Conservation (phyloP, 371 early-diverging fungal genomes). For the Mucor sp. region DNA sequence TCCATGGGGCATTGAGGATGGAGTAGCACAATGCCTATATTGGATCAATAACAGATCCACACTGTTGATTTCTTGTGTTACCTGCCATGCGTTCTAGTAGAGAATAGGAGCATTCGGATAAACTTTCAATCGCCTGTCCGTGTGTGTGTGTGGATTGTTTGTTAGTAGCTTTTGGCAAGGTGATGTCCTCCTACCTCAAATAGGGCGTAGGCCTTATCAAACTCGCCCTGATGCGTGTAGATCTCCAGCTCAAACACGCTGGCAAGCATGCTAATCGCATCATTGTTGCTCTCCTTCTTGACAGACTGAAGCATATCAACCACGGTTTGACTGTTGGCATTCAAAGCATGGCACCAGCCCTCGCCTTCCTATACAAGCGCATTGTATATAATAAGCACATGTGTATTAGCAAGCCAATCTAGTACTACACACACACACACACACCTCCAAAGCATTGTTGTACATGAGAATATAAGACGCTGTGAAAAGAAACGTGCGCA, state of each 20-base stretch:
- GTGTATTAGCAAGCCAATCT: not conserved
- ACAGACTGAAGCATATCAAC: not conserved
- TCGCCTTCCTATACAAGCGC: not conserved
- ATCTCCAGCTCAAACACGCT: constrained; percentile 13
- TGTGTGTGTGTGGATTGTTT: not conserved
- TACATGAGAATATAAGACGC: not conserved
- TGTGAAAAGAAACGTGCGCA: constrained; percentile 1
- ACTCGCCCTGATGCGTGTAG: not conserved
- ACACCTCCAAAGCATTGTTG: not conserved
- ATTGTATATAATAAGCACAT: not conserved
- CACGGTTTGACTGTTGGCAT: not conserved
- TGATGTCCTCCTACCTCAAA: constrained; percentile 12
- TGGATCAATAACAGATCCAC: not conserved
- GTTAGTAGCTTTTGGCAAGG: not conserved
- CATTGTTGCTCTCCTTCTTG: not conserved
- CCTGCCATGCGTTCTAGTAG: constrained; percentile 18
- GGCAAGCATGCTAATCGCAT: not conserved
- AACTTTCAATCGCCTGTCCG: not conserved
- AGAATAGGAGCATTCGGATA: constrained; percentile 4
- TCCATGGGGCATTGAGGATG: constrained; percentile 10
- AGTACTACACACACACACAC: no score
- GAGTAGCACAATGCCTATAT: constrained; percentile 8
- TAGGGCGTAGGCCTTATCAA: constrained; percentile 7
- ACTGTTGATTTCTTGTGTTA: constrained; percentile 1
- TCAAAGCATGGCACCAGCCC: not conserved